These are phyloP conservation scores for Pyracantha coccinea DNA, from an alignment of 331 rosid species.

Conservation along the genomic window DNA sequence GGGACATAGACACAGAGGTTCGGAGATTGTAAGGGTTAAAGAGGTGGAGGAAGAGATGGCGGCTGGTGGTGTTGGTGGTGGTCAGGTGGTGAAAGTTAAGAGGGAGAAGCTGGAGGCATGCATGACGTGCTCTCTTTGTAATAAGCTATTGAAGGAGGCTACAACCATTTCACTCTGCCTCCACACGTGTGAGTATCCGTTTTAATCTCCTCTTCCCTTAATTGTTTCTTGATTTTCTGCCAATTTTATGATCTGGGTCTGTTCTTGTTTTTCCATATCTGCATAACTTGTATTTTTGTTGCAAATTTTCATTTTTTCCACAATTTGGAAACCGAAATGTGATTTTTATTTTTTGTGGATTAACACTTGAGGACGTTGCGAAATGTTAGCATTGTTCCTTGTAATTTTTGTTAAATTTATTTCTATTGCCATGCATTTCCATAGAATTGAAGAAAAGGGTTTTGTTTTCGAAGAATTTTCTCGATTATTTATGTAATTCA, in stretches of 20 bases:
- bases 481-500: constrained; percentile 2
- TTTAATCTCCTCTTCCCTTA: background rate
- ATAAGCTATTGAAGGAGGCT: constrained; percentile 52
- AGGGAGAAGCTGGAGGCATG: constrained; percentile 44
- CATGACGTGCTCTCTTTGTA: constrained; percentile 71
- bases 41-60: constrained; percentile 25
- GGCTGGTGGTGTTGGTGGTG: background rate
- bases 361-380: background rate
- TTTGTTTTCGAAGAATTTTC: background rate
- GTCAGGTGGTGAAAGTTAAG: constrained; percentile 43
- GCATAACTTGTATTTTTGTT: constrained; percentile 1
- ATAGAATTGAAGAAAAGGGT: background rate
- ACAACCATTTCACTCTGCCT: constrained; percentile 59
- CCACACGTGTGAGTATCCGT: constrained; percentile 41
- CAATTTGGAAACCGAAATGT: constrained; percentile 2
- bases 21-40: background rate
- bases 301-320: background rate
- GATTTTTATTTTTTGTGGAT: background rate
- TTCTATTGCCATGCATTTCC: background rate
- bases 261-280: constrained; percentile 4
- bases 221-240: background rate
- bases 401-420: background rate
- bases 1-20: background rate
- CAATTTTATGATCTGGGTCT: constrained; percentile 21
- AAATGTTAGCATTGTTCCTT: background rate